Evolutionary conservation across 2,329 filamentous ascomycete species (phyloP), one percentile per base, ranked within the genome.

Genomic region (Westerdykella ornata): DNA sequence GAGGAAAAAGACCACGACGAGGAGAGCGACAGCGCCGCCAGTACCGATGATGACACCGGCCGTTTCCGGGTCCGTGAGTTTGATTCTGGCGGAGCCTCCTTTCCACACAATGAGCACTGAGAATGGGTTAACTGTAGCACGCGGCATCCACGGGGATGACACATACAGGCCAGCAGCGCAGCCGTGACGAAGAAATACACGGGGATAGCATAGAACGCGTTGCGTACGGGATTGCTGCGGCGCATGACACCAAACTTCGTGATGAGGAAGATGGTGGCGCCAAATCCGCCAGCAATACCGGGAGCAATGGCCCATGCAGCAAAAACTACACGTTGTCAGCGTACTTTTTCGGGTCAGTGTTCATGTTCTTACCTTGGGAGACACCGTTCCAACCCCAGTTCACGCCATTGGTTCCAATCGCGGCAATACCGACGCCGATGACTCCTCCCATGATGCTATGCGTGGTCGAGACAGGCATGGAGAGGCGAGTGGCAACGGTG

Each of bases 231-330:
- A 52, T 77, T 73, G 14, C 62, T 67, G 35, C 75, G 72, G 28
- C 74, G 62, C 59, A 80, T 71, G 26, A 80, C 74, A 39, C 65
- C 68, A 49, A 75, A 78, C 53, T 80, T 80, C 41, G 75, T 78
- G 51, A 75, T 62, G 30, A 70, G 54, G 65, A 80, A 80, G 58
- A 80, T 69, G 55, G 71, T 64, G 33, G 77, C 66, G 41, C 62
- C 76, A 39, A 81, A 81, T 42, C 47, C 39, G 16, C 66, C 79
- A 0, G 78, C 64, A 12, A 81, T 68, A 40, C 71, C 70, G 1
- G 78, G 78, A 2, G 78, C 77, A 46, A 81, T 77, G 48, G 74
- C 70, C 77, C 78, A 80, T 9, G 76, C 77, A 13, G 80, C 72
- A 49, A 80, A 77, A 16, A 81, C 76, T 46, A 75, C 22, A 72